Base-by-base conservation (phyloP, 495 filamentous ascomycete genomes). In the Lepidopterella palustris region DNA sequence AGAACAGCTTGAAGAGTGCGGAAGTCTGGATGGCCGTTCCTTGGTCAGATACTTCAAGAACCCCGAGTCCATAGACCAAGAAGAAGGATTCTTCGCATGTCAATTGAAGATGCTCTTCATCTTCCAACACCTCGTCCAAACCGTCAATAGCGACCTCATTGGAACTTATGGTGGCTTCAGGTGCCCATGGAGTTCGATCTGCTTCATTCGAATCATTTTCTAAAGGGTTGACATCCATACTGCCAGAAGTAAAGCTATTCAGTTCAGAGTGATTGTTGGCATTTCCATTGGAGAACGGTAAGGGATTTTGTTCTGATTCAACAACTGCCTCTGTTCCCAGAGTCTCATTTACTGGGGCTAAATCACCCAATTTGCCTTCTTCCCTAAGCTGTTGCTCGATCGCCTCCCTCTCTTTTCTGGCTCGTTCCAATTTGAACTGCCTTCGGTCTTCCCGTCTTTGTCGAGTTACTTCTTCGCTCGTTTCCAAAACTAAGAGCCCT, bases 41-140 rank as follows among this genome's bases (percentile, higher is more conserved):
- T 6, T 80, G 74, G 62, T 87, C 82, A 32, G 78, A 72, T 49
- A 98, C 78, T 18, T 77, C 72, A 24, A 99, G 78, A n/a, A 80
- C 80, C 6, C 93, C 92, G 1, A 99, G 78, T 1, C 78, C 84
- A 69, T 92, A 99, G 11, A 78, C 76, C 4, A 99, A 80, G 74
- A 96, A 99, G 74, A 97, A 95, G 2, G 90, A 84, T 75, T 99
- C 93, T 69, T 96, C 92, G 2, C 85, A 80, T 6, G 86, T 88
- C 20, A 97, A 77, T 68, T 99, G 93, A 28, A 96, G 84, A 67
- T 96, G 91, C 62, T 99, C 93, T 74, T 91, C 83, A 68, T 97
- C 84, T 48, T 79, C 64, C 40, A 95, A 75, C 0, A 59, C 31
- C 15, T 45, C 56, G 2, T 57, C 61, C 18, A 40, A 23, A 2